These are phyloP conservation scores for Nannizzia gypsea DNA, from an alignment of 2,329 filamentous ascomycete species.

Conservation along the genomic window DNA sequence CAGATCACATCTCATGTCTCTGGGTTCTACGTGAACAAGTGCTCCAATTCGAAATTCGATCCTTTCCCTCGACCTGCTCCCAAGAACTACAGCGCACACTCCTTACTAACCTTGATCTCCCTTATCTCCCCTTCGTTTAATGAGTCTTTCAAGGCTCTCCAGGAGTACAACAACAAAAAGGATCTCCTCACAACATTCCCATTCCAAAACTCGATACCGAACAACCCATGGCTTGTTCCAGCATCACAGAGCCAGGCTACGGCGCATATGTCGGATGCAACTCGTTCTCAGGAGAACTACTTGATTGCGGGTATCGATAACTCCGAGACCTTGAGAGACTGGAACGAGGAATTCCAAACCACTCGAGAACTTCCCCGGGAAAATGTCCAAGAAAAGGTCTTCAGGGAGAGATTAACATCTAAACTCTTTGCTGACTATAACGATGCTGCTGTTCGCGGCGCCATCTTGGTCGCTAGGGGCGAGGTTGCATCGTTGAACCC, in stretches of 20 bases:
- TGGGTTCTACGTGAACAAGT: slow-evolving; percentile 96
- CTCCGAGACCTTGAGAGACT: slow-evolving; percentile 86
- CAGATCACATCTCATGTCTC: slow-evolving; percentile 89
- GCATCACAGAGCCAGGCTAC: slow-evolving; percentile 49
- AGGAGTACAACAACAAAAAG: slow-evolving; percentile 71
- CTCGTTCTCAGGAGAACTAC: slow-evolving; percentile 84
- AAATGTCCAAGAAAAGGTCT: slow-evolving; percentile 87
- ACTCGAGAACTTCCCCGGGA: slow-evolving; percentile 90
- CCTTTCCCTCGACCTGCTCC: slow-evolving; percentile 67
- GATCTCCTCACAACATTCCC: slow-evolving; percentile 90
- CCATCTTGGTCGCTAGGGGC: slow-evolving; percentile 80
- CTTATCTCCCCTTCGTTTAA: slow-evolving; percentile 75
- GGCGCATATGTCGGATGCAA: slow-evolving; percentile 69
- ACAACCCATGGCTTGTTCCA: slow-evolving; percentile 83
- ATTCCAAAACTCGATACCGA: slow-evolving; percentile 86
- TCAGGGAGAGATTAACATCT: slow-evolving; percentile 82
- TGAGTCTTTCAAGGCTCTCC: slow-evolving; percentile 60
- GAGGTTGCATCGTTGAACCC: slow-evolving; percentile 92
- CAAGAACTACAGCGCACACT: slow-evolving; percentile 72
- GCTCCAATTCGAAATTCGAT: slow-evolving; percentile 88
- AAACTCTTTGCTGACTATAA: slow-evolving; percentile 98
- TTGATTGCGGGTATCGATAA: slow-evolving; percentile 84
- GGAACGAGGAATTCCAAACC: slow-evolving; percentile 98
- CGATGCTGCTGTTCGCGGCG: slow-evolving; percentile 83
- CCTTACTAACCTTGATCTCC: slow-evolving; percentile 66